phyloP scores from a whole-genome alignment of 257 asterid genomes.

The Solanum dulcamara region DNA sequence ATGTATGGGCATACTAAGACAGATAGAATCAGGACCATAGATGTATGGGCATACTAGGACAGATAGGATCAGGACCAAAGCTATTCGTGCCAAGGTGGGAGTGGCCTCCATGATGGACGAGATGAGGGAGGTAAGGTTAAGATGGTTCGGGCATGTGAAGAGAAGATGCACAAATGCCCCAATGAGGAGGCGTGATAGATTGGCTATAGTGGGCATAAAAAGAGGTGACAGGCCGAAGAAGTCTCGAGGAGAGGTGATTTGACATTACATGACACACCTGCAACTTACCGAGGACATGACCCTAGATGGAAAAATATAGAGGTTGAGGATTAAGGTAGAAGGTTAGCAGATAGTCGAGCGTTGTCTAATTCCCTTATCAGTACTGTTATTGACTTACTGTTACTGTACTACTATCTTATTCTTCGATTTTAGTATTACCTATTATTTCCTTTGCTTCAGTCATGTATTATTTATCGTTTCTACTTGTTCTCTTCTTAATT shows the following conservation, averaged over 20 bases:
- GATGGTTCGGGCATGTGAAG: not conserved
- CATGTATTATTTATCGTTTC: too few species aligned
- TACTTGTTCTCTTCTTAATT: not conserved
- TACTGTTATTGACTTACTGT: not conserved
- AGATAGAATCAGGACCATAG: not conserved
- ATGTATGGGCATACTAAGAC: not conserved
- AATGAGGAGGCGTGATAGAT: not conserved
- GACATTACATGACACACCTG: not conserved
- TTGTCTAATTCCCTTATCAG: not conserved
- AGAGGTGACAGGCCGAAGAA: not conserved
- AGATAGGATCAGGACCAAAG: not conserved
- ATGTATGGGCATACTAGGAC: not conserved
- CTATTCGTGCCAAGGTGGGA: not conserved
- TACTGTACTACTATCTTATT: not conserved
- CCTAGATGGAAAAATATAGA: not conserved
- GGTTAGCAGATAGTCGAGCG: not conserved
- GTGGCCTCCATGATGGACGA: not conserved
- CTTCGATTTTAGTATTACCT: not conserved
- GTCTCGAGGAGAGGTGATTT: not conserved
- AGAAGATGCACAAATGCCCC: not conserved
- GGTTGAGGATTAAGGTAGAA: not conserved
- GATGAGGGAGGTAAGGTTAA: not conserved
- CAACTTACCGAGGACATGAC: not conserved
- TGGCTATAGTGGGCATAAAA: not conserved
- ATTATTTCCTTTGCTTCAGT: not conserved